A percentile compares a stretch with the other conserved stretches of the same genome.
These are phyloP conservation scores for Westerdykella ornata DNA, from an alignment of 2,329 filamentous ascomycete genomes.

Conservation along the genomic window DNA sequence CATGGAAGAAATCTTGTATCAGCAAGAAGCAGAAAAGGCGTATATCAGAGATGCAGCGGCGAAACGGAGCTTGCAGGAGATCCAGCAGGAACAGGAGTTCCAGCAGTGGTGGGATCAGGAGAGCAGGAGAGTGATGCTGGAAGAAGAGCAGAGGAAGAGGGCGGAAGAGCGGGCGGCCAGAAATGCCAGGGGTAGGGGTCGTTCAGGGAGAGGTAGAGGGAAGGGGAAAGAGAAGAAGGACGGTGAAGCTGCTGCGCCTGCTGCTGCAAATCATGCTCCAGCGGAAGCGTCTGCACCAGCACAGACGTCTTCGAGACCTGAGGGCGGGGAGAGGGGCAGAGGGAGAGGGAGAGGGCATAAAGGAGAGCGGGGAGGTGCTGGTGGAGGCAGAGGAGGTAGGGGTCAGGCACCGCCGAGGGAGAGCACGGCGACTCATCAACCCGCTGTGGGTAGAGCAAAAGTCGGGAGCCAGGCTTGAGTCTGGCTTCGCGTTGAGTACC, in stretches of 20 bases:
- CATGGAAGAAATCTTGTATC: constrained; percentile 80
- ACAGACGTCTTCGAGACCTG: constrained; percentile 9
- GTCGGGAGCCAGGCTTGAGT: too few relatives aligned
- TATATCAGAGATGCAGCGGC: constrained; percentile 74
- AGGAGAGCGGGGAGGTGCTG: constrained; percentile 7
- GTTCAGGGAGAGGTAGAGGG: constrained; percentile 19
- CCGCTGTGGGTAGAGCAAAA: too few relatives aligned
- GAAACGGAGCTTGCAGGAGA: constrained; percentile 85
- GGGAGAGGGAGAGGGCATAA: constrained; percentile 5
- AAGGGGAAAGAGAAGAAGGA: constrained; percentile 25
- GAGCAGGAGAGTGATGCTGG: constrained; percentile 62
- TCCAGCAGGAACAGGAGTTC: constrained; percentile 94
- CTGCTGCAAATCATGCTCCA: constrained; percentile 6
- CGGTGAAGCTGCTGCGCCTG: constrained; percentile 9
- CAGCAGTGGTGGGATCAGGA: constrained; percentile 95
- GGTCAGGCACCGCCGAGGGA: constrained; percentile 12
- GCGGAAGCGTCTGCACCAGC: constrained; percentile 3
- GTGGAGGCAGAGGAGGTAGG: constrained; percentile 21
- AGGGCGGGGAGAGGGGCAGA: constrained; percentile 6
- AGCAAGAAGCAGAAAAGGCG: constrained; percentile 80
- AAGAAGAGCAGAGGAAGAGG: constrained; percentile 41
- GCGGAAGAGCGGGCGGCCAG: constrained; percentile 24
- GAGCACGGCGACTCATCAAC: too few relatives aligned
- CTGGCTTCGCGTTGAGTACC: too few relatives aligned
- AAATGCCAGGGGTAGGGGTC: constrained; percentile 18